Evolutionary conservation across 129 eudicot genomes (phyloP).

Genomic region (Tanacetum coccineum): DNA sequence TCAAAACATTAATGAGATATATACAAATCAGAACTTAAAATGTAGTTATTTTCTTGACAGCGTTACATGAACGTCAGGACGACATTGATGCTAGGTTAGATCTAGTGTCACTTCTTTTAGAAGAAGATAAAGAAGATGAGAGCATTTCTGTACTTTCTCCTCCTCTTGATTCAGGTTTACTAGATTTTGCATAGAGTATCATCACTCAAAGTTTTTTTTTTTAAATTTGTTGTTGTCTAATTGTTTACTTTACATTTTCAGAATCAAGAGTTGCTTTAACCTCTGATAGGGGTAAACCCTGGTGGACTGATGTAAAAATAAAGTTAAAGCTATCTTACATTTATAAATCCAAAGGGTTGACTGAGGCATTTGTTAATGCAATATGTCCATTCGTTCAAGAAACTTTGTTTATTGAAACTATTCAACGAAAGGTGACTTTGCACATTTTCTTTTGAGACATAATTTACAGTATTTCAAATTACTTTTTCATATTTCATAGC

Average conservation of each 20-base stretch:
- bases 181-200: slow-evolving; percentile 4
- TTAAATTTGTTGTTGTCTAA: slow-evolving; percentile 4
- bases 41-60: slow-evolving; percentile 37
- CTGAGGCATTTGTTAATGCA: slow-evolving; percentile 65
- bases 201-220: slow-evolving; percentile 1
- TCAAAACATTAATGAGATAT: neutral
- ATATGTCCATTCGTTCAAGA: slow-evolving; percentile 75
- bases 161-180: slow-evolving; percentile 55
- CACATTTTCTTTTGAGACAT: neutral
- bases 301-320: slow-evolving; percentile 71
- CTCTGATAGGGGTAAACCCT: slow-evolving; percentile 40
- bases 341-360: slow-evolving; percentile 58
- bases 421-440: slow-evolving; percentile 64
- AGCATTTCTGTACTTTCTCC: slow-evolving; percentile 79
- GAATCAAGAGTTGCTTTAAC: slow-evolving; percentile 33
- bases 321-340: slow-evolving; percentile 68
- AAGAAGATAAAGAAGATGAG: slow-evolving; percentile 65
- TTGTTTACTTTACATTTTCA: slow-evolving; percentile 25
- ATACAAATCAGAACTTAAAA: neutral
- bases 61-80: slow-evolving; percentile 47
- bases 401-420: slow-evolving; percentile 60
- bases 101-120: slow-evolving; percentile 70
- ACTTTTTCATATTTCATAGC: neutral
- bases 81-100: slow-evolving; percentile 69
- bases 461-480: slow-evolving; percentile 3